Conservation (phyloP, 2,329 filamentous ascomycete species). For the Penicillium sp. region DNA sequence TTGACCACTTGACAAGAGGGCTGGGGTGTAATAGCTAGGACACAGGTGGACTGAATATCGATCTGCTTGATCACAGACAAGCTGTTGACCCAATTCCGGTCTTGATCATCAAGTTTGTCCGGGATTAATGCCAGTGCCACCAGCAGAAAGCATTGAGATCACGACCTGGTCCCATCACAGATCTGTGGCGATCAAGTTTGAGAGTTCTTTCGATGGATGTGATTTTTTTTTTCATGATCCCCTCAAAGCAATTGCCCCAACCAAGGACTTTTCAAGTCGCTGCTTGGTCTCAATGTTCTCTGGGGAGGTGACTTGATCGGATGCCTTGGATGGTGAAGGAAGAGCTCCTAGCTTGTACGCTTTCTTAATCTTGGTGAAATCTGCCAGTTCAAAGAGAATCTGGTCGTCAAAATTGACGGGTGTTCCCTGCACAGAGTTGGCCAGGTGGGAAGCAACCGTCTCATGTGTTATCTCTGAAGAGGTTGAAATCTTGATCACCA, state of each 20-base stretch:
- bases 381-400: conserved; percentile 59
- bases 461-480: conserved; percentile 49
- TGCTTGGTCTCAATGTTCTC: conserved; percentile 24
- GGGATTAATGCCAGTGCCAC: no score
- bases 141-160: no score
- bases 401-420: conserved; percentile 63
- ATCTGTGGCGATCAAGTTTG: not conserved
- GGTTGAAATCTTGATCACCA: conserved; percentile 76
- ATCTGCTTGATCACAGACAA: no score
- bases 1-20: not conserved
- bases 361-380: conserved; percentile 73
- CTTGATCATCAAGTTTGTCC: no score
- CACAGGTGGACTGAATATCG: no score
- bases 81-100: no score
- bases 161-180: not conserved
- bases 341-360: conserved; percentile 78
- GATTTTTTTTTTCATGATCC: conserved; percentile 47
- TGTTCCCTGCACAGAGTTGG: conserved; percentile 62
- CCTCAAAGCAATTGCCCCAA: conserved; percentile 77
- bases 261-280: conserved; percentile 64
- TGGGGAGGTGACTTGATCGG: conserved; percentile 12
- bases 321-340: conserved; percentile 39
- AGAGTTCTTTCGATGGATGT: not conserved
- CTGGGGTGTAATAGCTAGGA: not conserved
- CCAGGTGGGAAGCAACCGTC: conserved; percentile 63